phyloP scores from a whole-genome alignment of 495 filamentous ascomycete genomes.

The Neurospora discreta region DNA sequence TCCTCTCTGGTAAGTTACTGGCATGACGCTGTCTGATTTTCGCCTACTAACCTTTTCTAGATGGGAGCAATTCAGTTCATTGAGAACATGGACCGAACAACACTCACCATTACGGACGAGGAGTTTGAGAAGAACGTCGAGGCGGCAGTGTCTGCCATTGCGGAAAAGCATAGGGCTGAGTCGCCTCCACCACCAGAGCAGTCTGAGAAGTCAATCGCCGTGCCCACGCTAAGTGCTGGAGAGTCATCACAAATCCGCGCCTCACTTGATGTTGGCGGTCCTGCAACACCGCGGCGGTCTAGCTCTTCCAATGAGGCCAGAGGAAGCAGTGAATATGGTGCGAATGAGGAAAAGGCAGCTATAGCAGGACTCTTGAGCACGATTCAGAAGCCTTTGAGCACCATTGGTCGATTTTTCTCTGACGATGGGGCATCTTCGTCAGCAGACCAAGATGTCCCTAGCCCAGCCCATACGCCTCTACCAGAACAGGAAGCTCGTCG shows the following conservation, averaged over 20 bases:
- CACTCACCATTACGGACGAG: conserved; percentile 82
- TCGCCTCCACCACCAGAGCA: conserved; percentile 33
- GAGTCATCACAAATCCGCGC: conserved; percentile 24
- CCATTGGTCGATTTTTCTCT: conserved; percentile 94
- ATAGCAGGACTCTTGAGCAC: conserved; percentile 80
- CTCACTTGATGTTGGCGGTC: conserved; percentile 35
- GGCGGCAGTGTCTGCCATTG: conserved; percentile 89
- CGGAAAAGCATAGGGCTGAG: conserved; percentile 64
- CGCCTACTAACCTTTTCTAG: conserved; percentile 29
- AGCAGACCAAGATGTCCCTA: conserved; percentile 28
- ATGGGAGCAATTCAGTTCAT: conserved; percentile 96
- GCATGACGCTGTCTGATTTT: background rate
- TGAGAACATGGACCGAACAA: conserved; percentile 89
- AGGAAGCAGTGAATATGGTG: conserved; percentile 20
- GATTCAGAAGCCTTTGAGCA: conserved; percentile 83
- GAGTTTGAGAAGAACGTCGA: conserved; percentile 95
- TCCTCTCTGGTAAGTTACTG: conserved; percentile 67
- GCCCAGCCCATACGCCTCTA: conserved; percentile 47
- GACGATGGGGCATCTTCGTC: conserved; percentile 48
- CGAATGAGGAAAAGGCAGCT: conserved; percentile 61
- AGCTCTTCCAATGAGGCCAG: conserved; percentile 32
- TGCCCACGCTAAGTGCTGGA: conserved; percentile 25
- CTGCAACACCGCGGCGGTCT: conserved; percentile 27
- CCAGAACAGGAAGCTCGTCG: conserved; percentile 33
- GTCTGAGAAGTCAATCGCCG: conserved; percentile 51